Conservation (phyloP, 192 early-diverging fungal genomes). For the Podila horticola region DNA sequence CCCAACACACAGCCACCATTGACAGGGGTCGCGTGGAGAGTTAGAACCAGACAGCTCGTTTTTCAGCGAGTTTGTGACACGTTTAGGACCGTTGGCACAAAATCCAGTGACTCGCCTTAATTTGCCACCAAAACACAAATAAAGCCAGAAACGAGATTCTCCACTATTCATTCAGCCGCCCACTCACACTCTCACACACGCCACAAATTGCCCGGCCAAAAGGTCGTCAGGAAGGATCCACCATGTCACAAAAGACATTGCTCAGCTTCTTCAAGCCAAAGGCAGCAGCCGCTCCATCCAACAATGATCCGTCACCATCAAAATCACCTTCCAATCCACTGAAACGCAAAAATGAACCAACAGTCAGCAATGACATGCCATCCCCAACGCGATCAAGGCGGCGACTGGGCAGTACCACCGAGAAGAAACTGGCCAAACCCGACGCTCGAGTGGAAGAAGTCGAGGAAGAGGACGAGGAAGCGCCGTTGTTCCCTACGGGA, state of each 20-base stretch:
- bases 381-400: not conserved
- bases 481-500: slow-evolving; percentile 18
- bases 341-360: not conserved
- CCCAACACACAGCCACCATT: too few species aligned
- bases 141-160: too few species aligned
- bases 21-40: too few species aligned
- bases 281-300: not conserved
- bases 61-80: too few species aligned
- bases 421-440: not conserved
- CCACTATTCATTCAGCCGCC: not conserved
- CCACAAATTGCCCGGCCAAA: not conserved
- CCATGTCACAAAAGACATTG: slow-evolving; percentile 19
- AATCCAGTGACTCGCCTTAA: too few species aligned
- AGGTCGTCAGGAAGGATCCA: not conserved
- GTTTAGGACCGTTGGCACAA: too few species aligned
- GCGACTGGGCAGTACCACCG: not conserved
- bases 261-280: slow-evolving; percentile 48
- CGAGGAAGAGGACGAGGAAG: not conserved
- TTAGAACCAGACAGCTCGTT: too few species aligned
- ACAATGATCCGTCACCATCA: not conserved
- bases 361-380: not conserved
- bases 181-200: not conserved
- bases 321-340: not conserved
- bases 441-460: not conserved
- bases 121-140: too few species aligned